Evolutionary conservation across 1,139 yeast species (phyloP), one percentile per base, ranked within the genome.

Genomic region (Geotrichum bryndzae): DNA sequence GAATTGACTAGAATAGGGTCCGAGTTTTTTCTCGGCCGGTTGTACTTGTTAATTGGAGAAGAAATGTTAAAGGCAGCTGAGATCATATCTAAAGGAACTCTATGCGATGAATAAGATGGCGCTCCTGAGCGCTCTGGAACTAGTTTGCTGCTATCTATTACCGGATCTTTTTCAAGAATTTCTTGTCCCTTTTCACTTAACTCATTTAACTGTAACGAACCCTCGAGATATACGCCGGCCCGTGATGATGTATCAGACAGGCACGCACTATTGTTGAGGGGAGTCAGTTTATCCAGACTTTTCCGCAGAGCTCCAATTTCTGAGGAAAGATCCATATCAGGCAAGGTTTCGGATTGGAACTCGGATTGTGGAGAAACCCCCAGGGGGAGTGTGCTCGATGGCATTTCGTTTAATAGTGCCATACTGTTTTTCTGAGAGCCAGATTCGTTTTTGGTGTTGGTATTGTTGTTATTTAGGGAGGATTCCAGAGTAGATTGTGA

Each of bases 181-280:
- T 35, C 41, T 13, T 11, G 27, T 2, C 10, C 7, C n/a, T 52
- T 52, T n/a, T 29, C 45, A 5, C 31, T 38, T 13, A 23, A 35
- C 23, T 23, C 57, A 18, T 29, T 29, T 3, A 51, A 29, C 29
- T 25, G 35, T n/a, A 50, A 27, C 4, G 23, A 23, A 3, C 6
- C 22, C 63, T 56, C 56, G 15, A 56, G n/a, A 51, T 56, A 54
- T 33, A 51, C 25, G 64, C 64, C 59, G 2, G 56, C 59, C 8
- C 59, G 13, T 4, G 59, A 31, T 58, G 67, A 66, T 38, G 51
- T 6, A 38, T 13, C 38, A 10, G 51, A 54, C 31, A 54, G 27
- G 8, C 51, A 2, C 11, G 23, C 10, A 15, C 25, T 54, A 3
- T 25, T 25, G 18, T 5, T 11, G 10, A 35, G 41, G 13, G 11